These are phyloP conservation scores for Phytopythium chamaehyphon DNA, from an alignment of 352 stramenopile genomes.

Conservation along the genomic window DNA sequence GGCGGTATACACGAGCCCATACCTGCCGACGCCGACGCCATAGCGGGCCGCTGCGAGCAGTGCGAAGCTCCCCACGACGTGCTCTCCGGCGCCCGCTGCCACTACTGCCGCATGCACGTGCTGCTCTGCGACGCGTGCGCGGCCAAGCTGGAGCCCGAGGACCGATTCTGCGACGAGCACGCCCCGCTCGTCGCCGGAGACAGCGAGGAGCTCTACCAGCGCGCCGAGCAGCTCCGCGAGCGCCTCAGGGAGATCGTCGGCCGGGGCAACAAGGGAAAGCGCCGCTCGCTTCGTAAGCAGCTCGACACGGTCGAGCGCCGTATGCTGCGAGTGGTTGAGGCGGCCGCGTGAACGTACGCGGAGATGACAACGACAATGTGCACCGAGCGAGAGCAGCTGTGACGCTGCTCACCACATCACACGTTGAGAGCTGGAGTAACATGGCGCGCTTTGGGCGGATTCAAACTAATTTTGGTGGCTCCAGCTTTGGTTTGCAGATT, in stretches of 20 bases:
- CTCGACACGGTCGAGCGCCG: conserved; percentile 58
- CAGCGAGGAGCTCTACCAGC: conserved; percentile 30
- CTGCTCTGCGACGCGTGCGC: conserved; percentile 59
- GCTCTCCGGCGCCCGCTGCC: conserved; percentile 56
- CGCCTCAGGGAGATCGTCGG: conserved; percentile 32
- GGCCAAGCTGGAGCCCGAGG: conserved; percentile 12
- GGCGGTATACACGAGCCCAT: conserved; percentile 3
- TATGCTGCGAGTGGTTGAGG: conserved; percentile 26
- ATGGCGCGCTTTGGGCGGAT: no score
- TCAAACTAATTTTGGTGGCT: no score
- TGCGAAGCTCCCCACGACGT: conserved; percentile 63
- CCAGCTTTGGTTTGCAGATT: no score
- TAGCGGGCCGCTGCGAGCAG: conserved; percentile 61
- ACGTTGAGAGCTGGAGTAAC: no score
- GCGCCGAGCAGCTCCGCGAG: conserved; percentile 22
- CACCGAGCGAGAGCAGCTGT: no score
- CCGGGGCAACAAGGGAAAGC: conserved; percentile 54
- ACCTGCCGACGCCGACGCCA: conserved; percentile 22
- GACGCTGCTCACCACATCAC: no score
- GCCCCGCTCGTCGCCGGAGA: conserved; percentile 41
- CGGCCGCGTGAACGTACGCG: background rate
- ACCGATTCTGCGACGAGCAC: conserved; percentile 62
- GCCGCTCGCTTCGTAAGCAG: conserved; percentile 78
- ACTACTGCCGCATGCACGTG: conserved; percentile 79
- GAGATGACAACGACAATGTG: no score